phyloP scores from a whole-genome alignment of 192 early-diverging fungal genomes.

The Coemansia sp. region DNA sequence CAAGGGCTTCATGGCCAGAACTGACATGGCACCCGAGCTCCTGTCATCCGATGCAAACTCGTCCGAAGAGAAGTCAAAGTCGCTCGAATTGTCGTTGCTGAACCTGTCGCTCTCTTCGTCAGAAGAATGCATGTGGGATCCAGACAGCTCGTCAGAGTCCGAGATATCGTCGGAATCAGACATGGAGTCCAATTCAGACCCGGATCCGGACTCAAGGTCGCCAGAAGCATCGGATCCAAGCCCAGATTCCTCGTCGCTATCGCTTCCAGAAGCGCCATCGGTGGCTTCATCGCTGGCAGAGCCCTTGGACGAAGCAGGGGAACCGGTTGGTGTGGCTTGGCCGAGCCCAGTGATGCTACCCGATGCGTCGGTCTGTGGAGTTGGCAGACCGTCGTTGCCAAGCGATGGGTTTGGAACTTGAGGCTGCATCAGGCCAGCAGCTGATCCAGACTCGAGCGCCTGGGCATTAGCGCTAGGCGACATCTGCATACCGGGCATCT shows the following conservation, averaged over 20 bases:
- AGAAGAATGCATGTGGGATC: background rate
- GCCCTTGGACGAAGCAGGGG: background rate
- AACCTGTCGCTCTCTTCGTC: slow-evolving; percentile 9
- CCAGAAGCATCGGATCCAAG: background rate
- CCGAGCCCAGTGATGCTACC: background rate
- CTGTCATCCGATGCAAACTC: slow-evolving; percentile 8
- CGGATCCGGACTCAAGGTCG: background rate
- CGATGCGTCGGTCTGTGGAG: background rate
- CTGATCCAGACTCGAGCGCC: background rate
- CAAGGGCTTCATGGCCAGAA: background rate
- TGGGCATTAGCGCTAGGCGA: background rate
- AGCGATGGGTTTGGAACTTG: background rate
- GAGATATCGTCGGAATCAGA: background rate
- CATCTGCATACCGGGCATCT: background rate
- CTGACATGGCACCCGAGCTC: slow-evolving; percentile 10
- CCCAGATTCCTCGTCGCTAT: background rate
- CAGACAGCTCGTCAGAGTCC: slow-evolving; percentile 9
- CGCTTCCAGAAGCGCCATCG: background rate
- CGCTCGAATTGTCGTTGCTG: slow-evolving; percentile 10
- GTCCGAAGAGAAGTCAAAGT: slow-evolving; percentile 3
- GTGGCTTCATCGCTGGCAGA: background rate
- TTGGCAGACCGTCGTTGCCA: background rate
- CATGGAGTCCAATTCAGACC: slow-evolving; percentile 5
- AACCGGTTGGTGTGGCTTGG: background rate
- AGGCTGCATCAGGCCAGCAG: background rate